These are phyloP conservation scores for Acanthamoeba royreba DNA, from an alignment of 208 protist genomes.

Conservation along the genomic window DNA sequence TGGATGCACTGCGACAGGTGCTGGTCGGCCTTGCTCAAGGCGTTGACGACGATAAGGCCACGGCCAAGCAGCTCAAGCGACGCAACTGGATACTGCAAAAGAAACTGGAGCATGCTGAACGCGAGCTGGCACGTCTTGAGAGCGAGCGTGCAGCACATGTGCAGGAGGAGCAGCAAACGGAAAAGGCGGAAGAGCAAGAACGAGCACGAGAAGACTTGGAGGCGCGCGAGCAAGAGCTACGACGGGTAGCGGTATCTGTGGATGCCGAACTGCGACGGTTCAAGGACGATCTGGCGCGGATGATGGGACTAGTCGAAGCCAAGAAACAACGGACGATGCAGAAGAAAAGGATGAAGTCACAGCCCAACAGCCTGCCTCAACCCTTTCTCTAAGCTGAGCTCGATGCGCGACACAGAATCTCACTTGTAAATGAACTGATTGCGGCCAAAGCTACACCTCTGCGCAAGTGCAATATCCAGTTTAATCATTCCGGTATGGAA, in stretches of 20 bases:
- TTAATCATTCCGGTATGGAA: no score
- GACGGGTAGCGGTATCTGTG: not conserved
- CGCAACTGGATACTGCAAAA: not conserved
- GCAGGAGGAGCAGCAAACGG: no score
- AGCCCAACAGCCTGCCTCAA: no score
- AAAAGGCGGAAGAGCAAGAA: no score
- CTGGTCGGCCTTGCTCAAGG: not conserved
- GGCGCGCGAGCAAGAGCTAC: not conserved
- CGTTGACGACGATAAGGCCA: not conserved
- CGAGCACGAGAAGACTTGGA: not conserved
- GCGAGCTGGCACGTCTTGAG: not conserved
- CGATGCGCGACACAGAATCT: no score
- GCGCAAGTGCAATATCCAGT: no score
- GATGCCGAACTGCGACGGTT: not conserved
- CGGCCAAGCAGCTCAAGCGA: not conserved
- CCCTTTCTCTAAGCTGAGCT: no score
- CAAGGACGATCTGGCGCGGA: not conserved
- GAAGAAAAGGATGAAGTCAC: no score
- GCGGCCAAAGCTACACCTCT: no score
- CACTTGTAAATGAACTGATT: no score
- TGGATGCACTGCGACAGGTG: not conserved
- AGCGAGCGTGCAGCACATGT: not conserved
- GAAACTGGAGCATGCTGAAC: not conserved
- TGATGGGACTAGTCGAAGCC: not conserved
- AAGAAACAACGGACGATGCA: not conserved